Evolutionary conservation across 2,329 filamentous ascomycete genomes (phyloP).

Genomic region (Simplicillium sp.): DNA sequence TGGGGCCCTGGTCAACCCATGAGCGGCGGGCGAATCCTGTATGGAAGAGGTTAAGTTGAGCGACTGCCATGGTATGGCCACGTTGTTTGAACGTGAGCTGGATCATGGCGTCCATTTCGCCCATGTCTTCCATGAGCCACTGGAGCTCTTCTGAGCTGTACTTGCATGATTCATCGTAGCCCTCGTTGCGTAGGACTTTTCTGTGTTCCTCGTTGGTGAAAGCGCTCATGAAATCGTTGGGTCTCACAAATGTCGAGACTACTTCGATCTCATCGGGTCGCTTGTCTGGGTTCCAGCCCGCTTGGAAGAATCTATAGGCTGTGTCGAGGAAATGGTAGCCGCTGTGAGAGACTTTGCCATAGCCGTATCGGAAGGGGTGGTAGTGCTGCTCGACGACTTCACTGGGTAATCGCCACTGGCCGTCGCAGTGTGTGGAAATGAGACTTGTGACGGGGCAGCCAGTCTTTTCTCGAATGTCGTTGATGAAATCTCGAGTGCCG

Average conservation of each 20-base stretch:
- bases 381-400: slow-evolving; percentile 4
- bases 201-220: slow-evolving; percentile 3
- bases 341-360: slow-evolving; percentile 6
- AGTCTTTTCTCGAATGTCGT: slow-evolving; percentile 1
- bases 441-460: slow-evolving; percentile 4
- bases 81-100: slow-evolving; percentile 3
- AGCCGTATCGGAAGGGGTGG: slow-evolving; percentile 2
- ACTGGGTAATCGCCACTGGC: slow-evolving; percentile 1
- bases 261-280: slow-evolving; percentile 5
- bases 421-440: slow-evolving; percentile 4
- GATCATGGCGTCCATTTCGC: slow-evolving; percentile 4
- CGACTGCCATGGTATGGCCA: neutral
- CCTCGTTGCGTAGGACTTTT: slow-evolving; percentile 2
- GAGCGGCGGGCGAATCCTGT: slow-evolving; percentile 1
- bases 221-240: slow-evolving; percentile 1
- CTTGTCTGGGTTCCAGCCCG: neutral
- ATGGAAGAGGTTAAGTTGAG: slow-evolving; percentile 2
- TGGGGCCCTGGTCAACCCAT: slow-evolving; percentile 1
- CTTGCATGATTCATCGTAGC: slow-evolving; percentile 1
- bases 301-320: slow-evolving; percentile 1
- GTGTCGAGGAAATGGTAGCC: slow-evolving; percentile 4
- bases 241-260: slow-evolving; percentile 1
- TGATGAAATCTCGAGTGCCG: slow-evolving; percentile 1
- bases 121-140: neutral
- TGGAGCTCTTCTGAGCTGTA: slow-evolving; percentile 1